Percentiles rank a stretch among this genome's conserved stretches.
phyloP scores from a whole-genome alignment of 2,329 filamentous ascomycete species.

The Nemania sp. region DNA sequence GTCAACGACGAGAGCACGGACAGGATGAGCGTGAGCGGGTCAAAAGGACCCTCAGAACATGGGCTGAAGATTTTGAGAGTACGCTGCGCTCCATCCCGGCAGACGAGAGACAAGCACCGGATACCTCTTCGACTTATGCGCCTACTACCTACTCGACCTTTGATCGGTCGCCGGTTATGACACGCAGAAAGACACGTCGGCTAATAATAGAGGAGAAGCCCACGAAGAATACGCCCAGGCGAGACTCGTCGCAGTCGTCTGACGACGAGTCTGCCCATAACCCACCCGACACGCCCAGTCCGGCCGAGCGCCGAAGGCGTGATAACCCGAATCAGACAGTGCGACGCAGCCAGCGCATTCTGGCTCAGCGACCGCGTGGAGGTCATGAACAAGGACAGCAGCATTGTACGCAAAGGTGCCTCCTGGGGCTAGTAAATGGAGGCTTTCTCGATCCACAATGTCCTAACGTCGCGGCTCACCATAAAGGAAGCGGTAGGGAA shows the following conservation, averaged over 20 bases:
- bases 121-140: slow-evolving; percentile 20
- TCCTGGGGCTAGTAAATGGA: slow-evolving; percentile 12
- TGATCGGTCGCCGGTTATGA: slow-evolving; percentile 28
- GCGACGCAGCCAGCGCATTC: slow-evolving; percentile 30
- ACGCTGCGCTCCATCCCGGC: slow-evolving; percentile 32
- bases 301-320: slow-evolving; percentile 11
- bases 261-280: slow-evolving; percentile 21
- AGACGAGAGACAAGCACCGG: slow-evolving; percentile 22
- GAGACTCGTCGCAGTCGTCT: slow-evolving; percentile 10
- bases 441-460: background rate
- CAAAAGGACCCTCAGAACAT: slow-evolving; percentile 23
- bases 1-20: slow-evolving; percentile 16
- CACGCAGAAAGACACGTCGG: background rate
- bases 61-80: slow-evolving; percentile 35
- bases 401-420: slow-evolving; percentile 19
- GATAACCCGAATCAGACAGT: background rate
- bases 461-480: slow-evolving; percentile 11
- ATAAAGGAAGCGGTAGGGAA: background rate
- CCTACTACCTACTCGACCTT: slow-evolving; percentile 29
- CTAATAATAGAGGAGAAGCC: slow-evolving; percentile 1
- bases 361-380: slow-evolving; percentile 18
- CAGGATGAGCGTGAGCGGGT: slow-evolving; percentile 31
- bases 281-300: slow-evolving; percentile 19
- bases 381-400: slow-evolving; percentile 19
- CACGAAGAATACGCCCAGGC: background rate